phyloP scores from a whole-genome alignment of 108 stramenopile species.

The Discostella pseudostelligera region DNA sequence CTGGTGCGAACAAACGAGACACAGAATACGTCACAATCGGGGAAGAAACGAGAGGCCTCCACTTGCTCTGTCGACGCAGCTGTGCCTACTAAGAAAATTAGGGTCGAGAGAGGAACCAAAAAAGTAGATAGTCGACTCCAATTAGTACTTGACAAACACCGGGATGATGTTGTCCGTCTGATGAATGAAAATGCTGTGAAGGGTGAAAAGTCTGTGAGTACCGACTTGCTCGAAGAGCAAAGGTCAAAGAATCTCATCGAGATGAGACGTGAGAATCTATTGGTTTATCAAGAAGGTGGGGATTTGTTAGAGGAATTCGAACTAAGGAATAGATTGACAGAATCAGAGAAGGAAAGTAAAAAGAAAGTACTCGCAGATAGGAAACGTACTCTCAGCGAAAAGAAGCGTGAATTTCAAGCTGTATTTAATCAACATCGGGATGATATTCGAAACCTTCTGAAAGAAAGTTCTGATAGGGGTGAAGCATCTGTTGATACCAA shows the following conservation, averaged over 20 bases:
- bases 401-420: not conserved
- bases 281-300: not conserved
- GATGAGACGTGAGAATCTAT: not conserved
- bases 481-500: slow-evolving; percentile 7
- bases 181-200: slow-evolving; percentile 16
- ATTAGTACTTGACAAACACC: slow-evolving; percentile 6
- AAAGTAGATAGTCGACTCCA: not conserved
- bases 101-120: not conserved
- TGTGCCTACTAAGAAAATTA: too few relatives aligned
- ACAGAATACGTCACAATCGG: too few relatives aligned
- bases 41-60: too few relatives aligned
- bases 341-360: too few relatives aligned
- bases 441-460: slow-evolving; percentile 11
- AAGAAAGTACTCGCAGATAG: not conserved
- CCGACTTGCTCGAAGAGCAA: not conserved
- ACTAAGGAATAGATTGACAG: not conserved
- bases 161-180: slow-evolving; percentile 8
- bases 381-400: not conserved
- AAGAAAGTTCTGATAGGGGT: slow-evolving; percentile 17
- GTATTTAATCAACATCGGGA: slow-evolving; percentile 1
- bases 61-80: too few relatives aligned
- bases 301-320: not conserved
- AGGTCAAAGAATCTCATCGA: slow-evolving; percentile 7
- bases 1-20: not conserved
- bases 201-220: slow-evolving; percentile 20